phyloP scores from a whole-genome alignment of 768 basidiomycete species.

The Botryobasidium botryosum region DNA sequence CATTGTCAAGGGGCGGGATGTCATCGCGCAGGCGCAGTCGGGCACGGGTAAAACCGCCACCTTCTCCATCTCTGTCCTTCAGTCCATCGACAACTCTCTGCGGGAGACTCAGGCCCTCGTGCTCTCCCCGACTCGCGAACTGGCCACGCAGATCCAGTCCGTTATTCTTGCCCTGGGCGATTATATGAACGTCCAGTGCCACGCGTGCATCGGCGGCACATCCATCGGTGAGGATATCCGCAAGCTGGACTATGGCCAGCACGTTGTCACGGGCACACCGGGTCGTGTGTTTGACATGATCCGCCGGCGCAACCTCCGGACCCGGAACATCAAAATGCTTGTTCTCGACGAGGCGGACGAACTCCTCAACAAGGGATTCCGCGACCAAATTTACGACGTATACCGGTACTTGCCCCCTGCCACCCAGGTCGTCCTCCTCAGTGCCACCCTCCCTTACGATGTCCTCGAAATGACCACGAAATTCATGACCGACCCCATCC shows the following conservation, averaged over 20 bases:
- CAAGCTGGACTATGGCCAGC: slow-evolving; percentile 30
- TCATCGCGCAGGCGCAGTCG: slow-evolving; percentile 33
- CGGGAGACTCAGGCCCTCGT: slow-evolving; percentile 30
- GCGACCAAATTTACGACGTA: slow-evolving; percentile 34
- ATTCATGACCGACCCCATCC: slow-evolving; percentile 33
- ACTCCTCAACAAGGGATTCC: slow-evolving; percentile 31
- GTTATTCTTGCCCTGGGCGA: slow-evolving; percentile 31
- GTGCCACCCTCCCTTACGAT: slow-evolving; percentile 31
- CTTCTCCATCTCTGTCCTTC: slow-evolving; percentile 32
- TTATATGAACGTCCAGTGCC: slow-evolving; percentile 34
- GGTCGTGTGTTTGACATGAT: slow-evolving; percentile 35
- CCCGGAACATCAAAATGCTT: slow-evolving; percentile 30
- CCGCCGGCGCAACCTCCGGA: slow-evolving; percentile 27
- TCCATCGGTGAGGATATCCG: slow-evolving; percentile 30
- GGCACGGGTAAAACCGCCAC: slow-evolving; percentile 36
- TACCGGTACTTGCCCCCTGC: slow-evolving; percentile 31
- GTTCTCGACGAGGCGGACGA: slow-evolving; percentile 28
- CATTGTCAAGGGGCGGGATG: slow-evolving; percentile 26
- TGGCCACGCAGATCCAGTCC: slow-evolving; percentile 33
- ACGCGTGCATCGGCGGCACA: slow-evolving; percentile 32
- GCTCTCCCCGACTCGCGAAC: slow-evolving; percentile 31
- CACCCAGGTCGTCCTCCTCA: slow-evolving; percentile 32
- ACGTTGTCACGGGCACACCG: slow-evolving; percentile 31
- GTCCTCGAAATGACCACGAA: slow-evolving; percentile 33
- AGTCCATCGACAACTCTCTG: slow-evolving; percentile 29